Base-by-base conservation (phyloP, 1,284 basidiomycete species). In the Macrocystidia cucumis region DNA sequence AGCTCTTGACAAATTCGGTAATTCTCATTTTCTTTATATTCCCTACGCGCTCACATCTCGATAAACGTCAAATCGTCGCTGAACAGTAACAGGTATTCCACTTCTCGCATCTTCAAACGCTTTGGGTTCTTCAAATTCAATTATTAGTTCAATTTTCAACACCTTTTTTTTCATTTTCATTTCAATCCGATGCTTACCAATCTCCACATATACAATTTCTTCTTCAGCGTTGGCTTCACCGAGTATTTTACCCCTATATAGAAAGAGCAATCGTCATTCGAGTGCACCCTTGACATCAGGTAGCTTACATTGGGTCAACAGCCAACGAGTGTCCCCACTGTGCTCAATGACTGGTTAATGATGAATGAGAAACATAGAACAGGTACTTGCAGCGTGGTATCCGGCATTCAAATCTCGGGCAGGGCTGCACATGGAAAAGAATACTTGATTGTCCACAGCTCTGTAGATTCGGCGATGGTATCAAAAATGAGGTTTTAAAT, bases 361-460 rank as follows among this genome's bases (percentile, higher is more conserved):
- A 5, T 12, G 4, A 18, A 18, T 16, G 9, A 5, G 20, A 17
- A 35, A 29, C 22, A 23, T 29, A 6, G 8, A 7, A 34, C 20
- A 26, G 14, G 24, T 9, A 66, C 85, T 50, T 47, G 91, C 89
- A 40, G 91, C 90, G 55, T 93, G 88, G 55, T 93, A 95, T 12
- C 66, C 72, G 19, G 89, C 84, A 9, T 67, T 75, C 39, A 84
- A 57, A 46, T 96, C 87, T 23, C 95, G 75, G 1, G 96, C 92
- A 20, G 93, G 92, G 44, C 92, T 97, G 59, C 92, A 97, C 84
- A 93, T 95, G 2, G 88, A 75, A 43, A 96, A 80, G 62, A 80
- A 99, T 13, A 98, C 77, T 60, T 98, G 95, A 52, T 98, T 97
- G 56, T 99, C 95, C 19, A 92, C 77, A 6, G 95, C 95, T 38